A percentile compares a stretch with the other conserved stretches of the same genome.
These are phyloP conservation scores for Trichoderma atrobrunneum DNA, from an alignment of 2,329 filamentous ascomycete species.

Conservation along the genomic window DNA sequence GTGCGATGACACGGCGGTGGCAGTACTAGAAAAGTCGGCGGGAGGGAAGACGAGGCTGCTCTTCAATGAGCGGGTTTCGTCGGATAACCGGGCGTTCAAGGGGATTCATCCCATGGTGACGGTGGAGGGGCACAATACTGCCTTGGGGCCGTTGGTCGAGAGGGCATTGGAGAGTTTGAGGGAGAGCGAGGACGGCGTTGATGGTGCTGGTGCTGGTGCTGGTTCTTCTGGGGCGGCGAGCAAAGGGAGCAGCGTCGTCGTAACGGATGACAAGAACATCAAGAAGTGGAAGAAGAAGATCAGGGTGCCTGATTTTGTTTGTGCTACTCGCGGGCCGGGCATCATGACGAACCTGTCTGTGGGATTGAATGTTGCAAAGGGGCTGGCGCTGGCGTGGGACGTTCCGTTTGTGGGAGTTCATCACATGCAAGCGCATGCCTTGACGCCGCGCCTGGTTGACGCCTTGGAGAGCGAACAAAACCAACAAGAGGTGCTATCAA, in stretches of 20 bases:
- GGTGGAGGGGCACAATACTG: slow-evolving; percentile 70
- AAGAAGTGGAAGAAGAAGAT: slow-evolving; percentile 15
- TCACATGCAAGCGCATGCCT: slow-evolving; percentile 95
- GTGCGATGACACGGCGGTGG: slow-evolving; percentile 91
- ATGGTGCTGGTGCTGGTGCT: not conserved
- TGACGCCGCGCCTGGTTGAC: slow-evolving; percentile 76
- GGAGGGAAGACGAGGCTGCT: slow-evolving; percentile 55
- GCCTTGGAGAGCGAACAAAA: slow-evolving; percentile 38
- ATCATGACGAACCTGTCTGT: slow-evolving; percentile 76
- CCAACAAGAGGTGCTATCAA: not conserved
- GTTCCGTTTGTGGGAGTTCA: slow-evolving; percentile 83
- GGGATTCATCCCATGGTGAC: slow-evolving; percentile 80
- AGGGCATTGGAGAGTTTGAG: slow-evolving; percentile 59
- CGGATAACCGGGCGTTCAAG: slow-evolving; percentile 68
- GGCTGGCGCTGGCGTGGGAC: slow-evolving; percentile 77
- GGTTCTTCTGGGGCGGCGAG: not conserved
- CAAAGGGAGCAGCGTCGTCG: slow-evolving; percentile 13
- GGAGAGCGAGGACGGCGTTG: slow-evolving; percentile 15
- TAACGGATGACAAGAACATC: not conserved
- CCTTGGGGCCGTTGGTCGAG: slow-evolving; percentile 65
- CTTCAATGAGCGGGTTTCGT: slow-evolving; percentile 79
- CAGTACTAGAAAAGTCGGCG: slow-evolving; percentile 65
- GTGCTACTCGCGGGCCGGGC: slow-evolving; percentile 85
- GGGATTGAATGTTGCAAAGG: slow-evolving; percentile 83
- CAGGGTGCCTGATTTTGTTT: slow-evolving; percentile 73